phyloP scores from a whole-genome alignment of 371 early-diverging fungal genomes.

The Mortierella sp. region DNA sequence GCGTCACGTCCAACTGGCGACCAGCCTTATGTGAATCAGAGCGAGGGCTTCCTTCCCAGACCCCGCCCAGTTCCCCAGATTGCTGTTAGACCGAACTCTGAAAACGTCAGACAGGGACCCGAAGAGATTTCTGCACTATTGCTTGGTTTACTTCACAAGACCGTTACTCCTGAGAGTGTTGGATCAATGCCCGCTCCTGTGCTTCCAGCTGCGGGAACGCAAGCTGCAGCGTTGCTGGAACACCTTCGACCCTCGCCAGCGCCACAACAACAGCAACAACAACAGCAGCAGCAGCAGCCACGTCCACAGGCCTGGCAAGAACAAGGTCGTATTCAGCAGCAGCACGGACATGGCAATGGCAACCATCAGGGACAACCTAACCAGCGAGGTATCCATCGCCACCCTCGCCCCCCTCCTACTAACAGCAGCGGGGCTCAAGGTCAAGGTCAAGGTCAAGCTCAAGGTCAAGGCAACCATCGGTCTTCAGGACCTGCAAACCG shows the following conservation, averaged over 20 bases:
- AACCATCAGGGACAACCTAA: conserved; percentile 5
- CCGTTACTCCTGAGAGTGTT: conserved; percentile 20
- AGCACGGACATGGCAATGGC: conserved; percentile 14
- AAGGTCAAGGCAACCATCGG: conserved; percentile 6
- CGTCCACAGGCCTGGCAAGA: conserved; percentile 26
- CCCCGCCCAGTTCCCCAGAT: conserved; percentile 45
- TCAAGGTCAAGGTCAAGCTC: background rate
- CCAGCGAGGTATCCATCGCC: conserved; percentile 37
- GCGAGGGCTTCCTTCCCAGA: conserved; percentile 47
- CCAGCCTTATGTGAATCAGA: conserved; percentile 31
- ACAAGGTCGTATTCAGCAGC: conserved; percentile 23
- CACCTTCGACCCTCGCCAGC: conserved; percentile 17
- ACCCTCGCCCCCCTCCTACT: conserved; percentile 37
- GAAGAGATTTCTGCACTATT: conserved; percentile 39
- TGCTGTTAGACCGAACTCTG: conserved; percentile 21
- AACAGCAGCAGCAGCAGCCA: conserved; percentile 27
- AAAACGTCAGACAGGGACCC: conserved; percentile 11
- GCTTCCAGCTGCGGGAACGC: conserved; percentile 37
- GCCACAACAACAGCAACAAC: conserved; percentile 18
- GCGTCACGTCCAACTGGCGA: conserved; percentile 12
- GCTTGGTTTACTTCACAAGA: conserved; percentile 43
- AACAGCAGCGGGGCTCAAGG: conserved; percentile 6
- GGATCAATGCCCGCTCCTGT: conserved; percentile 6
- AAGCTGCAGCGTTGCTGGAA: conserved; percentile 33
- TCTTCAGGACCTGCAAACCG: conserved; percentile 17